A percentile compares a stretch with the other conserved stretches of the same genome.
phyloP scores from a whole-genome alignment of 1,284 basidiomycete species.

The Pyrrhoderma noxium region DNA sequence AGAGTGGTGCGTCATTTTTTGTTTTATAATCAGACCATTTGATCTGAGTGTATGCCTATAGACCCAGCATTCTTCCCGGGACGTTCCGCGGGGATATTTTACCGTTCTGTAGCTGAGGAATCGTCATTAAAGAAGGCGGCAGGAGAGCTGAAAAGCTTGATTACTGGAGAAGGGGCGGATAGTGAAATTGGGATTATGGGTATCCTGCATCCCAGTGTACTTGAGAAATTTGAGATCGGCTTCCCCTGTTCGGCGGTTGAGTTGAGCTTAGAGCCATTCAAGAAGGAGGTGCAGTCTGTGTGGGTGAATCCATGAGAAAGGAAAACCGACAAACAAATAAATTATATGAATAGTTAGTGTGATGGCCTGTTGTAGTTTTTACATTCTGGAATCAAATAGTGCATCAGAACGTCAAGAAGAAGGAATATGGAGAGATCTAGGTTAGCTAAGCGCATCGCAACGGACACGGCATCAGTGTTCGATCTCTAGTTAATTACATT shows the following conservation, averaged over 20 bases:
- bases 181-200: slow-evolving; percentile 78
- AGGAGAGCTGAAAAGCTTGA: slow-evolving; percentile 32
- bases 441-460: background rate
- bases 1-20: slow-evolving; percentile 50
- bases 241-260: slow-evolving; percentile 96
- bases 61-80: slow-evolving; percentile 94
- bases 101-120: slow-evolving; percentile 45
- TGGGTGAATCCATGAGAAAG: slow-evolving; percentile 25
- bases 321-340: background rate
- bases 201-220: slow-evolving; percentile 85
- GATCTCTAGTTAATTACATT: too few relatives aligned
- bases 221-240: slow-evolving; percentile 86
- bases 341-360: background rate
- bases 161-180: slow-evolving; percentile 39
- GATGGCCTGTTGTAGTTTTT: too few relatives aligned
- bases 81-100: slow-evolving; percentile 86
- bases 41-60: slow-evolving; percentile 26
- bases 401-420: too few relatives aligned
- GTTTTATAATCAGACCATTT: slow-evolving; percentile 7
- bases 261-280: slow-evolving; percentile 89
- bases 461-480: background rate
- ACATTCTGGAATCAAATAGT: too few relatives aligned
- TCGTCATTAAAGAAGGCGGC: slow-evolving; percentile 27
- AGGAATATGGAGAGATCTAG: too few relatives aligned
- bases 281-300: slow-evolving; percentile 56